Base-by-base conservation (phyloP, 169 alveolate genomes). In the Plasmodium ovale region DNA sequence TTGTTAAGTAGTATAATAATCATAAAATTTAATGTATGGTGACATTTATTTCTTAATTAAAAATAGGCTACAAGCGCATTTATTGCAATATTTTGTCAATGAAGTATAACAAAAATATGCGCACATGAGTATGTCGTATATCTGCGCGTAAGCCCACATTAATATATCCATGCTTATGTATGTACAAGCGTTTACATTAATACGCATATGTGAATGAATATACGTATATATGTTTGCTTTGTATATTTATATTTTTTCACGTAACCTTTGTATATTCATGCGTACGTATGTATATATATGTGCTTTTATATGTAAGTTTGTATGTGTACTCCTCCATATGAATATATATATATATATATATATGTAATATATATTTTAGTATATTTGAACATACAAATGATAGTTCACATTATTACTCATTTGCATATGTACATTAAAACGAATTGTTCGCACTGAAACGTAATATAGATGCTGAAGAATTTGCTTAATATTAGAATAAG, bases 21-120 rank as follows among this genome's bases (percentile, higher is more conserved):
- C 44, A 37, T 68, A 68, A 68, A 68, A 68, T 37, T 68, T 68
- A 68, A 68, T 29, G 62, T 51, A 68, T 68, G 31, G 27, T 25
- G 16, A 29, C 56, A 31, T 68, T 68, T 25, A n/a, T 68, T 42
- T 68, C 49, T 68, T 51, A 42, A 27, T n/a, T n/a, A n/a, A n/a
- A n/a, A n/a, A n/a, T n/a, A n/a, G n/a, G n/a, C n/a, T n/a, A n/a
- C n/a, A n/a, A n/a, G n/a, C n/a, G n/a, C n/a, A n/a, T n/a, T n/a
- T n/a, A n/a, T n/a, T n/a, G n/a, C n/a, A n/a, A n/a, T n/a, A n/a
- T n/a, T n/a, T n/a, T n/a, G n/a, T n/a, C n/a, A n/a, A n/a, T n/a
- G n/a, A n/a, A n/a, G n/a, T n/a, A n/a, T n/a, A n/a, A n/a, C 51
- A 39, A 39, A 39, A 39, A 39, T 39, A 9, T 39, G 9, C n/a